A percentile compares a stretch with the other conserved stretches of the same genome.
Evolutionary conservation across 2,329 filamentous ascomycete species (phyloP).

Genomic region (Endoconidiophora polonica): DNA sequence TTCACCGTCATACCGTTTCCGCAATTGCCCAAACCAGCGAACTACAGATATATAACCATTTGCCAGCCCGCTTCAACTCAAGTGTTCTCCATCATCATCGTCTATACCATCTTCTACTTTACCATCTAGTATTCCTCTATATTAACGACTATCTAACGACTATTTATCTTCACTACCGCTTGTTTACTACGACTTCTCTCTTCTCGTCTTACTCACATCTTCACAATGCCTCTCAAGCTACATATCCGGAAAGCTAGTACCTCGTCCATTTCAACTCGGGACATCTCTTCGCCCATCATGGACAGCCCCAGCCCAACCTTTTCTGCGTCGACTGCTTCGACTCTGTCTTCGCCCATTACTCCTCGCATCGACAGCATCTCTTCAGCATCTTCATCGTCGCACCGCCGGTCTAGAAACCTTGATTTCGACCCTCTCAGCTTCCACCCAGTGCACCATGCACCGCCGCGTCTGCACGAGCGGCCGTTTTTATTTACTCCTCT

Average conservation of each 20-base stretch:
- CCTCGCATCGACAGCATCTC: not conserved
- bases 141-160: no score
- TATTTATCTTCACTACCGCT: no score
- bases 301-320: not conserved
- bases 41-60: no score
- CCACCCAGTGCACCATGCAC: conserved; percentile 9
- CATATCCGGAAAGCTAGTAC: conserved; percentile 7
- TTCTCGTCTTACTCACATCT: not conserved
- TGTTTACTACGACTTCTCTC: no score
- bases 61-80: no score
- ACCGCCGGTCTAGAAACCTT: conserved; percentile 12
- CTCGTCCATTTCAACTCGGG: conserved; percentile 3
- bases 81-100: no score
- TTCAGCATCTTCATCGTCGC: conserved; percentile 1
- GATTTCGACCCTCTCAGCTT: conserved; percentile 12
- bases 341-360: not conserved
- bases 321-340: not conserved
- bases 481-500: conserved; percentile 11
- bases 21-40: no score
- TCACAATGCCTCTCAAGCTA: conserved; percentile 8
- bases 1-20: no score
- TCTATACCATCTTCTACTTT: no score
- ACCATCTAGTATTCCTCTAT: no score
- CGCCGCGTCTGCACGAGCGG: conserved; percentile 13
- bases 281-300: conserved; percentile 9